Conservation (phyloP, 2,329 filamentous ascomycete species). For the Neofusicoccum parvum region DNA sequence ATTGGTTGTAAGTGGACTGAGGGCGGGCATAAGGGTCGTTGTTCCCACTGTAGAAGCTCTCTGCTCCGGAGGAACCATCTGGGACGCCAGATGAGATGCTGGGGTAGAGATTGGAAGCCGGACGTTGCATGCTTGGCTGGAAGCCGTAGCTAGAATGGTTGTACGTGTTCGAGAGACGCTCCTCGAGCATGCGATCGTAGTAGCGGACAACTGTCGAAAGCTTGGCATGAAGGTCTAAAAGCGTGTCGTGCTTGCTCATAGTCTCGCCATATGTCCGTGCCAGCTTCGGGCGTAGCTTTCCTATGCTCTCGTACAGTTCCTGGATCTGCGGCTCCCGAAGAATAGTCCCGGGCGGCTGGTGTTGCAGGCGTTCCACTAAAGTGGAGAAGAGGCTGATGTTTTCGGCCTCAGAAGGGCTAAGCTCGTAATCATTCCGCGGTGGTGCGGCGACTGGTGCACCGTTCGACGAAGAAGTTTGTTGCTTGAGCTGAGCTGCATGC, state of each 20-base stretch:
- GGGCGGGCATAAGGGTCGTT: slow-evolving; percentile 52
- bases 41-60: slow-evolving; percentile 81
- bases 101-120: slow-evolving; percentile 68
- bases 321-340: slow-evolving; percentile 97
- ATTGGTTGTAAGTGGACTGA: slow-evolving; percentile 56
- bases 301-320: slow-evolving; percentile 96
- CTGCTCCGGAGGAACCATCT: slow-evolving; percentile 58
- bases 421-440: slow-evolving; percentile 90
- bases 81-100: slow-evolving; percentile 52
- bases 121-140: slow-evolving; percentile 30
- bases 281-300: slow-evolving; percentile 87
- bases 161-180: slow-evolving; percentile 90
- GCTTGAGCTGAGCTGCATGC: slow-evolving; percentile 81
- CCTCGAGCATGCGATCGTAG: slow-evolving; percentile 97
- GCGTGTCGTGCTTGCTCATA: slow-evolving; percentile 98
- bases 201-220: slow-evolving; percentile 94
- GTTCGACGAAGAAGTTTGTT: slow-evolving; percentile 65
- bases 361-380: slow-evolving; percentile 89
- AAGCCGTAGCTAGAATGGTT: slow-evolving; percentile 59
- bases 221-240: slow-evolving; percentile 92
- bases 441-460: slow-evolving; percentile 53
- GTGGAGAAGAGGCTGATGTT: slow-evolving; percentile 97
- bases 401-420: slow-evolving; percentile 90
- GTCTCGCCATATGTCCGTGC: slow-evolving; percentile 96
- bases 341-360: slow-evolving; percentile 93